Conservation (phyloP, 139 green algal species). For the Trebouxia sp. region DNA sequence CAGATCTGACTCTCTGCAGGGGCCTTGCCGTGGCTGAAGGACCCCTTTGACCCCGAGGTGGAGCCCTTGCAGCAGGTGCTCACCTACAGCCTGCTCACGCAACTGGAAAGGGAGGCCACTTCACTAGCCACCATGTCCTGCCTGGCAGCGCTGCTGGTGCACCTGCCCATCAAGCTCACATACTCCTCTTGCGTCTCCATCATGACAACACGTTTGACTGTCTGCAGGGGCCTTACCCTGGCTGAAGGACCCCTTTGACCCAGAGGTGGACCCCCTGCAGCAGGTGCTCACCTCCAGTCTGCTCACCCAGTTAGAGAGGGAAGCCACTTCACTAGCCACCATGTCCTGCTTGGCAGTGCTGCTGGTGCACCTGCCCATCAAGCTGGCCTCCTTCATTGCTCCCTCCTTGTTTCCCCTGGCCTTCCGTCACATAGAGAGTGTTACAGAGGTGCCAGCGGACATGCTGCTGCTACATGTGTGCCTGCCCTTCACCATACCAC, state of each 20-base stretch:
- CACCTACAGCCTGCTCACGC: not conserved
- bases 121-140: constrained; percentile 13
- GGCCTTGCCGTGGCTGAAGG: not conserved
- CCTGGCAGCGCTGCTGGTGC: constrained; percentile 15
- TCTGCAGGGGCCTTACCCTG: constrained; percentile 28
- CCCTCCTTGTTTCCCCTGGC: constrained; percentile 25
- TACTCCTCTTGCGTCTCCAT: too few species aligned
- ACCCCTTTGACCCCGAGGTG: not conserved
- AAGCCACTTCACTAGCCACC: not conserved
- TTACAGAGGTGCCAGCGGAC: constrained; percentile 26
- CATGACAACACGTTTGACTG: too few species aligned
- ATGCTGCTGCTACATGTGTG: constrained; percentile 38
- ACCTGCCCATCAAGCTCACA: constrained; percentile 6
- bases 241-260: constrained; percentile 24
- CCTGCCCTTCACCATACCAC: constrained; percentile 26
- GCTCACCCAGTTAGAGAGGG: not conserved
- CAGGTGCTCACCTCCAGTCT: constrained; percentile 13
- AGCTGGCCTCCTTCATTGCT: not conserved
- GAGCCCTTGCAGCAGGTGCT: not conserved
- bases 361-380: constrained; percentile 29
- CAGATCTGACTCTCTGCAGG: too few species aligned
- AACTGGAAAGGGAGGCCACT: not conserved
- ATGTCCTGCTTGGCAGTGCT: constrained; percentile 33
- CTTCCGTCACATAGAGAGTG: constrained; percentile 6
- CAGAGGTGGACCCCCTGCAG: constrained; percentile 25